Evolutionary conservation across 305 asterid species (phyloP).

Genomic region (Fraxinus nigra): DNA sequence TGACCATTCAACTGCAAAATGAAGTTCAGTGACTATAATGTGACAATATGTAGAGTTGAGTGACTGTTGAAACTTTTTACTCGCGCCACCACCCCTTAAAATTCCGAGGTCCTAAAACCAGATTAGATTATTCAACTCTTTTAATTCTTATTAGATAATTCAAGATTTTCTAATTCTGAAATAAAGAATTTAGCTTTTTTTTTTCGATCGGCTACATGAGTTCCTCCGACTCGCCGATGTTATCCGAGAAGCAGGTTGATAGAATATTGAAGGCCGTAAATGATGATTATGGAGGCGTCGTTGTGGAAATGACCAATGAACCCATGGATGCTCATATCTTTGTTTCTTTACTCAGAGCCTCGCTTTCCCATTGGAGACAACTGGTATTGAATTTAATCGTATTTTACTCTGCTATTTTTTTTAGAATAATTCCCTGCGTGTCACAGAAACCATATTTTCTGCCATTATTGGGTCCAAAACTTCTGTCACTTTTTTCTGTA

Average conservation of each 20-base stretch:
- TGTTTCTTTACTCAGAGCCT: slow-evolving; percentile 63
- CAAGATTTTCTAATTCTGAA: not conserved
- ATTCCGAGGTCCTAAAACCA: not conserved
- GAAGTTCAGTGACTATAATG: no score
- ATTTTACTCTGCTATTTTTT: not conserved
- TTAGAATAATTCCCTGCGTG: no score
- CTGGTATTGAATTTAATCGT: slow-evolving; percentile 35
- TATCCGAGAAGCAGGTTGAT: slow-evolving; percentile 40
- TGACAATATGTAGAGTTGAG: no score
- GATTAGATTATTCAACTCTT: not conserved
- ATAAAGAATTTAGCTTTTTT: not conserved
- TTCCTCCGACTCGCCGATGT: slow-evolving; percentile 33
- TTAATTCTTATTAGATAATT: not conserved
- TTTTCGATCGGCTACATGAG: slow-evolving; percentile 42
- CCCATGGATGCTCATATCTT: slow-evolving; percentile 59
- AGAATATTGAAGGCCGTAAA: slow-evolving; percentile 47
- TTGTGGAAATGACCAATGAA: slow-evolving; percentile 68
- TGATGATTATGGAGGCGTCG: slow-evolving; percentile 76
- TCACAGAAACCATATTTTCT: no score
- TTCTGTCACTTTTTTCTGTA: no score
- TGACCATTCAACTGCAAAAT: no score
- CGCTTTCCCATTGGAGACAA: slow-evolving; percentile 72
- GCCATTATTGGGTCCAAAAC: no score
- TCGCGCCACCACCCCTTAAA: not conserved
- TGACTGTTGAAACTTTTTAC: no score